These are phyloP conservation scores for Phytophthora uliginosa DNA, from an alignment of 352 stramenopile species.

Conservation along the genomic window DNA sequence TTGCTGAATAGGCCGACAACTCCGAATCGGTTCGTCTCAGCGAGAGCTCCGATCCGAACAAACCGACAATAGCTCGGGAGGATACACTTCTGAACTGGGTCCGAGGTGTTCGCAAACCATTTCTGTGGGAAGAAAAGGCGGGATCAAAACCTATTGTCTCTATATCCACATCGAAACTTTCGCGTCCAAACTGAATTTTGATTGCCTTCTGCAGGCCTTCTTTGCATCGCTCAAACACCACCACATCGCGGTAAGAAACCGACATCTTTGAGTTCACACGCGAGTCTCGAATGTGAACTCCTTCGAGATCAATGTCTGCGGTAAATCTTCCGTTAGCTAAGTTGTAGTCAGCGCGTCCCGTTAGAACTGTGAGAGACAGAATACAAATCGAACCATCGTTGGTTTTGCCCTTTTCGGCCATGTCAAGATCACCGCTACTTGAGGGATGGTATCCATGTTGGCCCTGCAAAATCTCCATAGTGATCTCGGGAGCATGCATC, in stretches of 20 bases:
- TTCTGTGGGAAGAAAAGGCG: slow-evolving; percentile 40
- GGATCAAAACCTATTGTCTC: slow-evolving; percentile 54
- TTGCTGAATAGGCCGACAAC: slow-evolving; percentile 37
- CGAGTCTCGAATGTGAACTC: slow-evolving; percentile 78
- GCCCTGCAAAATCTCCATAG: slow-evolving; percentile 83
- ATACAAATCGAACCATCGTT: slow-evolving; percentile 83
- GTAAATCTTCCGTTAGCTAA: slow-evolving; percentile 56
- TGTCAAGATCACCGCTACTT: slow-evolving; percentile 77
- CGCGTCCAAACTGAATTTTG: slow-evolving; percentile 67
- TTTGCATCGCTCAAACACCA: slow-evolving; percentile 70
- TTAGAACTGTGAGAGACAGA: slow-evolving; percentile 62
- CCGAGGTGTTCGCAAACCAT: slow-evolving; percentile 29
- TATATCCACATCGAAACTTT: slow-evolving; percentile 53
- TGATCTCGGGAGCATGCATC: slow-evolving; percentile 73
- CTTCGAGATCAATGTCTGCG: slow-evolving; percentile 61
- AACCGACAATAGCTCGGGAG: slow-evolving; percentile 45
- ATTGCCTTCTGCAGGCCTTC: slow-evolving; percentile 62
- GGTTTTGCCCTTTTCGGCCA: slow-evolving; percentile 71
- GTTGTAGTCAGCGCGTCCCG: slow-evolving; percentile 61
- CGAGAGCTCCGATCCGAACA: slow-evolving; percentile 50
- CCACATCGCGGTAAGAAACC: slow-evolving; percentile 71
- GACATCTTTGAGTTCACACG: slow-evolving; percentile 67
- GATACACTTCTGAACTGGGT: slow-evolving; percentile 54
- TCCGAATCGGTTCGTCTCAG: slow-evolving; percentile 46
- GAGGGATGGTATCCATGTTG: slow-evolving; percentile 85